Base-by-base conservation (phyloP, 1,139 yeast species). In the Kurtzmaniella quercitrusa region DNA sequence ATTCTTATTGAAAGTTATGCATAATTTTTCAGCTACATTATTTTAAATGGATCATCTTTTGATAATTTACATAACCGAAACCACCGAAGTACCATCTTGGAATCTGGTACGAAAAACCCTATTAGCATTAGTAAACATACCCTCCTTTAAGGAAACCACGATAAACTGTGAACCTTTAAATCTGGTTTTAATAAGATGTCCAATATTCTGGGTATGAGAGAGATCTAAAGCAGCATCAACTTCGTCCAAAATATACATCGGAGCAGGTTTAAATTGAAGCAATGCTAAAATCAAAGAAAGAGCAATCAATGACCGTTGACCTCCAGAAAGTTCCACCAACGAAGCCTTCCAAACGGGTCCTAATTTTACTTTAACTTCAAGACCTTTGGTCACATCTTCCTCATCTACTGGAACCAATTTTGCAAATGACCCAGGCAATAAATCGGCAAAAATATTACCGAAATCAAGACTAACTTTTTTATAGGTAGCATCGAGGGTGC, bases 221-320 rank as follows among this genome's bases (percentile, higher is more conserved):
- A 91, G 76, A 70, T 94, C 99, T 51, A 94, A 75, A 1, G 99
- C 99, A 1, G 99, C 98, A 66, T 93, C 98, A 34, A 93, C 97
- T 65, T 93, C 98, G 65, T 93, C 98, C 47, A 93, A 71, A 55
- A 93, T 91, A 60, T 93, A 93, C 96, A 93, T 88, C 10, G 98
- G 98, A 0, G 98, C 98, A 1, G 98, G 98, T 61, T 90, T 89
- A 70, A 88, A 91, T 62, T 91, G 96, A 45, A 93, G 70, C 48
- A 93, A 70, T 0, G 98, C 96, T 79, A 91, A 77, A 52, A 91
- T 91, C 55, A 93, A 71, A 2, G 98, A 87, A 42, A 93, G 68
- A 0, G 98, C 98, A 52, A 91, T 88, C 50, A 93, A 76, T 0
- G 98, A 93, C 52, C 98, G 70, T 63, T 94, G 99, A 25, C 99